These are phyloP conservation scores for Penicillium macrosclerotiorum DNA, from an alignment of 495 filamentous ascomycete species.

Conservation along the genomic window DNA sequence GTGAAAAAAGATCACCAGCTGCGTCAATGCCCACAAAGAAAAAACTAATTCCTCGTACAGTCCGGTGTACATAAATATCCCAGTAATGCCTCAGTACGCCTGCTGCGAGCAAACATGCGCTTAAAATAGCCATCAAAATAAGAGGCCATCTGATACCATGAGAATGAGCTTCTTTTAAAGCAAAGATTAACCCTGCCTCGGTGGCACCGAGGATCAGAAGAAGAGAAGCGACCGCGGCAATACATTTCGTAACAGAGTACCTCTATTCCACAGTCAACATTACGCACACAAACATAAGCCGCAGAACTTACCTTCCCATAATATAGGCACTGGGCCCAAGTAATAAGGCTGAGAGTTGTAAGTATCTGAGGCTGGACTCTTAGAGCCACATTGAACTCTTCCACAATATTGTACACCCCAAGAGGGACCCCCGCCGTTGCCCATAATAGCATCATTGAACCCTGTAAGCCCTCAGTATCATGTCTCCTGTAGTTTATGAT, in stretches of 20 bases:
- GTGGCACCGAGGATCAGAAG: slow-evolving; percentile 49
- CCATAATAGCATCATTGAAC: slow-evolving; percentile 68
- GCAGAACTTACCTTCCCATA: slow-evolving; percentile 48
- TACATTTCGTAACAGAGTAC: slow-evolving; percentile 43
- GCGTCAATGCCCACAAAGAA: slow-evolving; percentile 65
- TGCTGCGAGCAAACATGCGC: slow-evolving; percentile 53
- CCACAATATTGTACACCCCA: slow-evolving; percentile 63
- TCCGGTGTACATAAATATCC: slow-evolving; percentile 58
- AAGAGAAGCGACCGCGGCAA: slow-evolving; percentile 31
- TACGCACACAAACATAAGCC: slow-evolving; percentile 1
- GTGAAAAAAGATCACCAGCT: slow-evolving; percentile 59
- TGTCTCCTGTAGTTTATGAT: slow-evolving; percentile 61
- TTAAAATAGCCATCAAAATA: slow-evolving; percentile 59
- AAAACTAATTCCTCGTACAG: slow-evolving; percentile 64
- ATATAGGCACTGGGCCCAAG: slow-evolving; percentile 64
- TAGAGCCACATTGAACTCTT: slow-evolving; percentile 59
- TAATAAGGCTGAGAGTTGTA: slow-evolving; percentile 57
- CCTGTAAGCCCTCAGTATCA: slow-evolving; percentile 56
- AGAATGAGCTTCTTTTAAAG: slow-evolving; percentile 39
- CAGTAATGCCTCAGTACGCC: slow-evolving; percentile 56
- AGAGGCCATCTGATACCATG: slow-evolving; percentile 48
- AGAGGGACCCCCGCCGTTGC: slow-evolving; percentile 62
- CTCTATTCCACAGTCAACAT: slow-evolving; percentile 28
- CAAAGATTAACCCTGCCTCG: slow-evolving; percentile 51
- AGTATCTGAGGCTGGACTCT: slow-evolving; percentile 62